phyloP scores from a whole-genome alignment of 2,329 filamentous ascomycete genomes.

The Pseudogymnoascus sp. region DNA sequence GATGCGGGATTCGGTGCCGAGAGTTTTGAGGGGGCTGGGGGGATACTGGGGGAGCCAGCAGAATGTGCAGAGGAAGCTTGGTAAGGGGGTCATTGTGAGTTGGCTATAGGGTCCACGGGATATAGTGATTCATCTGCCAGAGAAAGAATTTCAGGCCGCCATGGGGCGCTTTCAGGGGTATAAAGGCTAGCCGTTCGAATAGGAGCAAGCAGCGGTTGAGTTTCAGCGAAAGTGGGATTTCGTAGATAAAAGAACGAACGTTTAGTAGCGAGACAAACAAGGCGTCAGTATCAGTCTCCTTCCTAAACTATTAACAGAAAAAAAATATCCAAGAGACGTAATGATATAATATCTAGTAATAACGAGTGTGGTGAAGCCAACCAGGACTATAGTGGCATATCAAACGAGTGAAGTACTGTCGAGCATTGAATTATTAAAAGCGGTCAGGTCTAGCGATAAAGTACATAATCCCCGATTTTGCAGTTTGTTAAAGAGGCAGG shows the following conservation, averaged over 20 bases:
- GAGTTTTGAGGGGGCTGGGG: slow-evolving; percentile 30
- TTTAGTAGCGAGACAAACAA: background rate
- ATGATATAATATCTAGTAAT: background rate
- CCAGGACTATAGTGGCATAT: background rate
- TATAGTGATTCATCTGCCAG: background rate
- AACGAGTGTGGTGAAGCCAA: background rate
- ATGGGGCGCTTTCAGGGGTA: too few species aligned
- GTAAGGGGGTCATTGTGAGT: background rate
- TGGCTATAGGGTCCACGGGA: background rate
- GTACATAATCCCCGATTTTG: background rate
- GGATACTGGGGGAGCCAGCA: slow-evolving; percentile 40
- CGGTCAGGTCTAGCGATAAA: background rate
- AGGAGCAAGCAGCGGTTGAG: background rate
- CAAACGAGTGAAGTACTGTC: background rate
- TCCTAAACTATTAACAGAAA: background rate
- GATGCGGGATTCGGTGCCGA: slow-evolving; percentile 43
- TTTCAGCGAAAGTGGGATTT: background rate
- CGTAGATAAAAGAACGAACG: background rate
- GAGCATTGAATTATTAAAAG: background rate
- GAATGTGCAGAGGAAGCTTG: slow-evolving; percentile 47
- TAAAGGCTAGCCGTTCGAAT: background rate
- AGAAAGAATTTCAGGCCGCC: background rate
- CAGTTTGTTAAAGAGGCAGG: background rate
- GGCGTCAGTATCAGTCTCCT: background rate
- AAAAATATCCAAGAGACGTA: background rate